phyloP scores from a whole-genome alignment of 257 asterid genomes.

The Penstemon davidsonii region DNA sequence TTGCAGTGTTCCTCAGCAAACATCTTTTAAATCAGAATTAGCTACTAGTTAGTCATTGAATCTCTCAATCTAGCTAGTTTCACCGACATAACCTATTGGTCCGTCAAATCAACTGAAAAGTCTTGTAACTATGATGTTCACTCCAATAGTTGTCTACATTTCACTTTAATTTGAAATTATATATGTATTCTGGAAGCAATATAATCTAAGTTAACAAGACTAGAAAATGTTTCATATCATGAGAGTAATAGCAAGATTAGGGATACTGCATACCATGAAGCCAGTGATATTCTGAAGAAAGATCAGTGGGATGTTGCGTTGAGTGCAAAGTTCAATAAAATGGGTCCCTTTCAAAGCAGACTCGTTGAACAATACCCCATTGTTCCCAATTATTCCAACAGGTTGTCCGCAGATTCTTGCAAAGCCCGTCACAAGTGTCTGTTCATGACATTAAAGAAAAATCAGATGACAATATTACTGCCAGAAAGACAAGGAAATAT shows the following conservation, averaged over 20 bases:
- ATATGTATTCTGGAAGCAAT: background rate
- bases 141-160: constrained; percentile 4
- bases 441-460: constrained; percentile 26
- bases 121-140: constrained; percentile 13
- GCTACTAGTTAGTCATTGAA: background rate
- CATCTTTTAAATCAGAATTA: too few species aligned
- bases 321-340: constrained; percentile 89
- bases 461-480: constrained; percentile 15
- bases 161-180: constrained; percentile 16
- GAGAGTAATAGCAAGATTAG: constrained; percentile 4
- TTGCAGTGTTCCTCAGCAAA: background rate
- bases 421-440: constrained; percentile 97
- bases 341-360: constrained; percentile 98
- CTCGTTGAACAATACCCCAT: constrained; percentile 87
- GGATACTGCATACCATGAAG: constrained; percentile 64
- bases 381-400: constrained; percentile 93
- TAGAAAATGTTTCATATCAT: constrained; percentile 14
- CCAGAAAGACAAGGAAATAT: constrained; percentile 5
- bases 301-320: constrained; percentile 84
- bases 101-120: constrained; percentile 1
- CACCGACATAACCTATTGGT: background rate
- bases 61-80: background rate
- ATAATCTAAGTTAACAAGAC: constrained; percentile 1
- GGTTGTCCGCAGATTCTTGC: constrained; percentile 89
- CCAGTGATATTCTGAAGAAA: constrained; percentile 98